Base-by-base conservation (phyloP, 169 alveolate genomes). In the Pseudocohnilembus persalinus region DNA sequence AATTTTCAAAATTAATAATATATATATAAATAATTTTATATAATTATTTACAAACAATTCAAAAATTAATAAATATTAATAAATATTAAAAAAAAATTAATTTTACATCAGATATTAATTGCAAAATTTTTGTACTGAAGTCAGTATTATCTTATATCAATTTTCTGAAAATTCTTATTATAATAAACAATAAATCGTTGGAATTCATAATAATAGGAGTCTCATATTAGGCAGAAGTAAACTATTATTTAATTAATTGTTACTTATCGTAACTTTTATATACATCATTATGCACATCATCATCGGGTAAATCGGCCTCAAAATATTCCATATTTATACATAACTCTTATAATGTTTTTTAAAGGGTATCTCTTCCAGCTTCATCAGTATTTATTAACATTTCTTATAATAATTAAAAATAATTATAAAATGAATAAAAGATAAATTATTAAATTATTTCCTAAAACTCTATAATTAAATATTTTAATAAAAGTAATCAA, bases 321-420 rank as follows among this genome's bases (percentile, higher is more conserved):
- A 79, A 49, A 29, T 79, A 29, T 30, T 29, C 49, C 84, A 79
- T 63, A n/a, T 79, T 34, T 29, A 79, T 29, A 20, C 35, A 34
- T 63, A 79, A 64, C 15, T 79, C 49, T 79, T 79, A 29, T 0
- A 79, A 27, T 0, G 77, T 79, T 64, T 79, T 73, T 49, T 64
- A 33, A 29, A 79, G 16, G 35, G 28, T 29, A 28, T 49, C 31
- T 79, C 84, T 79, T 29, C 84, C 84, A 25, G 84, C 28, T 64
- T 79, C 74, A 79, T 79, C 84, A 30, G 76, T 34, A 29, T 79
- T 79, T 0, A 79, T 79, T 24, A 79, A 49, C 35, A 79, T 33
- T 79, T 79, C 84, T 49, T 11, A 49, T 11, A 49, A 49, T 11
- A 49, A 49, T 11, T 49, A 49, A 20, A 49, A 49, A 49, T 11